phyloP scores from a whole-genome alignment of 352 stramenopile genomes.

The Phytophthora parvispora region DNA sequence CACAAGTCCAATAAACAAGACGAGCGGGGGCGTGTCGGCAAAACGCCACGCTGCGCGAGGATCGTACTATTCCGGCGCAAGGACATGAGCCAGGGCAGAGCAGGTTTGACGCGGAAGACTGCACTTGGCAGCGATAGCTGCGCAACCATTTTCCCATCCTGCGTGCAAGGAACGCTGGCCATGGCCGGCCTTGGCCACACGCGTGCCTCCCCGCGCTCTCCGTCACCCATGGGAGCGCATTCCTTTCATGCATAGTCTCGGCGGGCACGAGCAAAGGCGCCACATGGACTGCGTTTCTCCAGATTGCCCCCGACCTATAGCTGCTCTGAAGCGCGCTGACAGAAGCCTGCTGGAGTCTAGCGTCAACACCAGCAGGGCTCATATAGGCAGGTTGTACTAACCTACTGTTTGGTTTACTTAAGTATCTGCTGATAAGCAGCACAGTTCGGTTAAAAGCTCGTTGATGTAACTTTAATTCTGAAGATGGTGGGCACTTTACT shows the following conservation, averaged over 20 bases:
- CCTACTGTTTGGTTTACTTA: no score
- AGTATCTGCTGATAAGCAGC: no score
- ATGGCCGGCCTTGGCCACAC: constrained; percentile 8
- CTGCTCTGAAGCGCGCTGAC: not conserved
- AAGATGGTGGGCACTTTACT: no score
- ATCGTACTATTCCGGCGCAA: no score
- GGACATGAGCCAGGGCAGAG: no score
- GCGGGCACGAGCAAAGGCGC: constrained; percentile 17
- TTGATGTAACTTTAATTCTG: no score
- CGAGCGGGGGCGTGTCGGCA: constrained; percentile 6
- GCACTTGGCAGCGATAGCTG: not conserved
- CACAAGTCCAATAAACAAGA: constrained; percentile 12
- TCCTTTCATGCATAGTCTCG: constrained; percentile 21
- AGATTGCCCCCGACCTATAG: constrained; percentile 14
- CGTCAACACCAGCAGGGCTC: no score
- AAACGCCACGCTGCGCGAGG: constrained; percentile 9
- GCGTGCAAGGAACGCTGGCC: constrained; percentile 19
- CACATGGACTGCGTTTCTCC: constrained; percentile 24
- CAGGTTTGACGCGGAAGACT: no score
- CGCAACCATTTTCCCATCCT: constrained; percentile 22
- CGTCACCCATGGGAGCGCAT: constrained; percentile 14
- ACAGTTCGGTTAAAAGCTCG: no score
- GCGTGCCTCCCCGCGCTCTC: not conserved
- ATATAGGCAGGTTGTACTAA: no score
- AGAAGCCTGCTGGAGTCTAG: not conserved